Evolutionary conservation across 2,329 filamentous ascomycete species (phyloP), one percentile per base, ranked within the genome.

Genomic region (Cladosporium sp.): DNA sequence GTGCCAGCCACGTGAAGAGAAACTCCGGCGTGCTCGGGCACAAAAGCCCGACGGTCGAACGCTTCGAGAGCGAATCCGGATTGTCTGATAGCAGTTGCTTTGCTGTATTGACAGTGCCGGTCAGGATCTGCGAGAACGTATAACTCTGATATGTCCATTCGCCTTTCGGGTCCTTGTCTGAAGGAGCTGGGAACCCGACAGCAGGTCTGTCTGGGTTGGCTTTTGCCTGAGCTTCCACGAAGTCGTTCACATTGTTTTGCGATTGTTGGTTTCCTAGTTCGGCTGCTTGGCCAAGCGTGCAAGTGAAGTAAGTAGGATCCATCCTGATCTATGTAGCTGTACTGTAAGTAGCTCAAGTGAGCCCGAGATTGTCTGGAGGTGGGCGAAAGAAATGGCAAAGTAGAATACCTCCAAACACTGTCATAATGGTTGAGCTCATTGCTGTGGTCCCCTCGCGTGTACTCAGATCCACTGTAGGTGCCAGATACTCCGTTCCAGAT

Each of bases 1-100:
- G 76, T 0, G 81, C 87, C 2, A 89, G 77, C 86, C 86, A 89
- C 0, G 82, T 81, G 59, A 88, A 79, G 0, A 89, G 76, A 63
- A 90, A 88, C 11, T 85, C 81, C 0, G 82, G 72, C 0, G 83
- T 85, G 69, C 86, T 89, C 0, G 82, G 79, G 65, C 83, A 85
- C 0, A 90, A 73, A 11, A 90, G 71, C 0, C 82, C 87, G 2
- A 87, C 77, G 0, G 81, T 80, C 32, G 74, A 66, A 21, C 70
- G 65, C 32, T 65, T 53, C 26, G 57, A 48, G 46, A 67, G 58
- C 64, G 54, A 39, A 58, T 48, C 46, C 30, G 65, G 67, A 53
- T 76, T 65, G 5, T 36, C 46, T 26, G 70, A 49, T 14, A 69
- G 26, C 1, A 81, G 69, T 2, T 71, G 64, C 18, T 69, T 61